Evolutionary conservation across 75 land plant species (phyloP), one percentile per base, ranked within the genome.

Genomic region (Pinus albicaulis): DNA sequence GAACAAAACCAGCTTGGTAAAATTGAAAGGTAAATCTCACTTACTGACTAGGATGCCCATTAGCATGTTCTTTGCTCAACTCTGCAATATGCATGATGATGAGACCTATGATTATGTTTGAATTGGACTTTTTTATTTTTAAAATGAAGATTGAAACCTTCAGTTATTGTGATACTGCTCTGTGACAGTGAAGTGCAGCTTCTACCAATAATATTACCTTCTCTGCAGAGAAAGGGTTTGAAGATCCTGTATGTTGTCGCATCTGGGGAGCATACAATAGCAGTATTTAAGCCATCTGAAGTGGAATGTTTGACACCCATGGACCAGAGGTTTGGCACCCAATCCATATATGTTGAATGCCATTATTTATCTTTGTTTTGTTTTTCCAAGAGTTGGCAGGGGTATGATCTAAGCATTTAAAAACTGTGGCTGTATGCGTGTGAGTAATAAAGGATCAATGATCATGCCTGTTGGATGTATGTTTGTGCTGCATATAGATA

Each of bases 1-100:
- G 87, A 85, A 73, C 87, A 85, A 62, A 79, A 79, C 23, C 87
- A 85, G 55, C 81, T 85, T 75, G 84, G 81, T 75, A 63, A 41
- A 36, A 48, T 19, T 62, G 78, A n/a, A 28, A 83, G 85, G 87
- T 84, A 55, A 57, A 74, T 31, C 17, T 56, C 76, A 65, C 60
- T 19, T 26, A 38, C 64, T 57, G 25, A 57, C 75, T 44, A 60
- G 28, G 82, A 16, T 76, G 24, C 38, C 11, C 16, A 17, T 48
- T 25, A n/a, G 11, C 24, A 13, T 73, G 14, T 75, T 16, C 23
- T 79, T 24, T 58, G 23, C 31, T 28, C 31, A 55, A 17, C 59
- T 52, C 60, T 78, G 48, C 8, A 17, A 53, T 23, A 38, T 72
- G 31, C 16, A 3, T 61, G 31, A 31, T 31, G 0, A 31, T 31